Evolutionary conservation across 73 alveolate genomes (phyloP).

Genomic region (Tetrahymena elliotti): DNA sequence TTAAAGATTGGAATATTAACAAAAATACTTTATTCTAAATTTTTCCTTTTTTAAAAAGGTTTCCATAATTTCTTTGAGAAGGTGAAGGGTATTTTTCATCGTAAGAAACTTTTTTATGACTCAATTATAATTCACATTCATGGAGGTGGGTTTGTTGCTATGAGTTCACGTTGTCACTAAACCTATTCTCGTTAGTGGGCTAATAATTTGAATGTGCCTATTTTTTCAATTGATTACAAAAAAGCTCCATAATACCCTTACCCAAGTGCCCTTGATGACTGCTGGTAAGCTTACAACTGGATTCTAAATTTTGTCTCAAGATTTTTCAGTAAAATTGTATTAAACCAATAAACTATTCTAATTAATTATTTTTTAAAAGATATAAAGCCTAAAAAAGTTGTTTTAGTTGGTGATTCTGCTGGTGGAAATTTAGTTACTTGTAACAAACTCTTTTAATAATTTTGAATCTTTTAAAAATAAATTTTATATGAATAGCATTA

Average conservation of each 20-base stretch:
- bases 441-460: not conserved
- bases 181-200: constrained; percentile 86
- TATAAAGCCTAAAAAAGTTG: constrained; percentile 63
- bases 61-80: not conserved
- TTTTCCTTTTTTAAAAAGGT: constrained; percentile 8
- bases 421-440: constrained; percentile 89
- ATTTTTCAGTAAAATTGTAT: constrained; percentile 22
- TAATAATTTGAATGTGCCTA: constrained; percentile 66
- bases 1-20: not conserved
- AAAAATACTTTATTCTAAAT: not conserved
- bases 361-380: not conserved
- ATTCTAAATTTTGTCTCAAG: constrained; percentile 59
- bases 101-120: not conserved
- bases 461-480: not conserved
- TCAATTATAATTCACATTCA: constrained; percentile 80
- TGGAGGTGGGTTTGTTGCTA: constrained; percentile 97
- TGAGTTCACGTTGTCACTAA: constrained; percentile 86
- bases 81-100: not conserved
- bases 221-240: constrained; percentile 88
- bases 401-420: constrained; percentile 96
- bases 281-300: constrained; percentile 88
- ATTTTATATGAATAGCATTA: constrained; percentile 10
- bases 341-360: not conserved
- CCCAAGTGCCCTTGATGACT: constrained; percentile 92
- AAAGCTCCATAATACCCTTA: constrained; percentile 86